Evolutionary conservation across 805 yeast genomes (phyloP).

Genomic region (Cyberlindnera mrakii): DNA sequence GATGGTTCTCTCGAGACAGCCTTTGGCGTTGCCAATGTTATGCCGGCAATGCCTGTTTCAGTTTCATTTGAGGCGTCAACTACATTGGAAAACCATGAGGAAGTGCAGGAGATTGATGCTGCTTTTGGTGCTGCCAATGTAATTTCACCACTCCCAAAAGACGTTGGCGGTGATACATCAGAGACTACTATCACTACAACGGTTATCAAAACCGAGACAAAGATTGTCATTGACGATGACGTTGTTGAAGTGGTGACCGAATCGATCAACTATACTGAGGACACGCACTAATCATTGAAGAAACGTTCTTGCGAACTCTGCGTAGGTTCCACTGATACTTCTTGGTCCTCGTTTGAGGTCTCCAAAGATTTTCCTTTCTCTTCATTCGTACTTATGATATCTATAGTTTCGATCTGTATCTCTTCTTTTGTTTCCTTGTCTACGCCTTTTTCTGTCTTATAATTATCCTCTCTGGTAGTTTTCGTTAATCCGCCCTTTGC

Average conservation of each 20-base stretch:
- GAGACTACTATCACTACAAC: slow-evolving; percentile 2
- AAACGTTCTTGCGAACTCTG: slow-evolving; percentile 1
- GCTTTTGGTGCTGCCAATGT: background rate
- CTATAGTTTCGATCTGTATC: background rate
- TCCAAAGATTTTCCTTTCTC: background rate
- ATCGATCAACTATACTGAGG: slow-evolving; percentile 4
- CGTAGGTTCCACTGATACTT: background rate
- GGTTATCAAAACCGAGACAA: slow-evolving; percentile 4
- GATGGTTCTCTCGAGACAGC: background rate
- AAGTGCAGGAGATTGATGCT: no score
- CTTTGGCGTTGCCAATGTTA: background rate
- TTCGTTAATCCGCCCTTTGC: slow-evolving; percentile 3
- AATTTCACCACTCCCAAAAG: background rate
- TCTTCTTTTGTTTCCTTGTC: background rate
- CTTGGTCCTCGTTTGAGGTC: background rate
- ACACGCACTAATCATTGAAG: background rate
- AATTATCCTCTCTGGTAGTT: background rate
- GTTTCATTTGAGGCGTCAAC: no score
- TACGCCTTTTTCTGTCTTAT: background rate
- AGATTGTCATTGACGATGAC: slow-evolving; percentile 15
- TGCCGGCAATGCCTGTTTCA: background rate
- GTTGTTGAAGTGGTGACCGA: slow-evolving; percentile 13
- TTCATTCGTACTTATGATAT: background rate
- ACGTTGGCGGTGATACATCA: background rate
- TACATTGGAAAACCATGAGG: no score